Evolutionary conservation across 345 rosid genomes (phyloP).

Genomic region (Salix udensis): DNA sequence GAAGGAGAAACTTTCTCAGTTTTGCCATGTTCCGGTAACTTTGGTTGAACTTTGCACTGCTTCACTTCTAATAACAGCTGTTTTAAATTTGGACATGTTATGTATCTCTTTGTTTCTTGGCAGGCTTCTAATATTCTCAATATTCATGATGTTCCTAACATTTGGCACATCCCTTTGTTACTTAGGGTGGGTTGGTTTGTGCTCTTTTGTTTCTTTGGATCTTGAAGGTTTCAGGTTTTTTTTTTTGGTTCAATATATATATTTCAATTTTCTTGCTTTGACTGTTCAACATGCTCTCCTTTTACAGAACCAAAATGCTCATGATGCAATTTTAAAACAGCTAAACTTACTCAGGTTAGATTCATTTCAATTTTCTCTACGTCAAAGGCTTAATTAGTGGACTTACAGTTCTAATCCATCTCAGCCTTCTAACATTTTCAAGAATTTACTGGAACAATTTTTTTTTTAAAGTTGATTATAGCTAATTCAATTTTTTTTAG

Average conservation of each 20-base stretch:
- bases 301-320: conserved; percentile 88
- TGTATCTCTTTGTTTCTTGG: neutral
- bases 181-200: conserved; percentile 23
- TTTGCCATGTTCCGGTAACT: conserved; percentile 54
- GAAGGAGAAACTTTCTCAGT: conserved; percentile 32
- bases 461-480: neutral
- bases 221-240: neutral
- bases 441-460: neutral
- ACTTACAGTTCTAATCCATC: neutral
- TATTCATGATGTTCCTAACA: conserved; percentile 35
- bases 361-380: neutral
- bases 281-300: conserved; percentile 3
- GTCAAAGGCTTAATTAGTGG: neutral
- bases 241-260: neutral
- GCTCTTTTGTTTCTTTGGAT: conserved; percentile 20
- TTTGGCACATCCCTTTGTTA: conserved; percentile 35
- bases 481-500: neutral
- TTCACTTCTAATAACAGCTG: neutral
- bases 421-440: neutral
- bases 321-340: conserved; percentile 72
- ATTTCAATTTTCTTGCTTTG: conserved; percentile 13
- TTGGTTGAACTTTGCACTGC: conserved; percentile 14
- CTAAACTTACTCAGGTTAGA: conserved; percentile 66
- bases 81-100: neutral
- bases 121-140: conserved; percentile 38